Percentiles rank a stretch among this genome's conserved stretches.
Evolutionary conservation across 768 basidiomycete genomes (phyloP).

Genomic region (Obba rivulosa): DNA sequence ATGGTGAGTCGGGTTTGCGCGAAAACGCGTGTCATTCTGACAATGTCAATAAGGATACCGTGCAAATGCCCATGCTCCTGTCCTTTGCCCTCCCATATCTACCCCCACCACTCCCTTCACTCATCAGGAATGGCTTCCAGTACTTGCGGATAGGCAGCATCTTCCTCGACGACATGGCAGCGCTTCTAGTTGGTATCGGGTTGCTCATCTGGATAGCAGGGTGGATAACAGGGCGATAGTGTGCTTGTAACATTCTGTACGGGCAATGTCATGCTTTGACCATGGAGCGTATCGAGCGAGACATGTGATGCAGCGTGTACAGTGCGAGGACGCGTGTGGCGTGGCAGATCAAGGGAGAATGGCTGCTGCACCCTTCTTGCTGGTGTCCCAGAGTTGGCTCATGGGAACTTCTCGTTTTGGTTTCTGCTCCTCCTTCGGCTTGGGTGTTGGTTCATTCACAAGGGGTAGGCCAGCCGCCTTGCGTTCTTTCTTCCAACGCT

Average conservation of each 20-base stretch:
- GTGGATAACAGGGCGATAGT: conserved; percentile 19
- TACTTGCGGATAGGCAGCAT: conserved; percentile 65
- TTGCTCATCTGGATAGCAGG: conserved; percentile 30
- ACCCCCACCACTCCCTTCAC: conserved; percentile 55
- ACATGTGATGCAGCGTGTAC: neutral
- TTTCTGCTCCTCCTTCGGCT: conserved; percentile 5
- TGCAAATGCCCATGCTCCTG: conserved; percentile 55
- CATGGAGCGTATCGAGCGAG: neutral
- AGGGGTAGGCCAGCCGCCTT: conserved; percentile 42
- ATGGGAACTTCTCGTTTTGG: neutral
- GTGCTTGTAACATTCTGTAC: conserved; percentile 1
- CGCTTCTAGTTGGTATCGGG: conserved; percentile 67
- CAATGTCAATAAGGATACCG: conserved; percentile 40
- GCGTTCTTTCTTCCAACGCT: conserved; percentile 45
- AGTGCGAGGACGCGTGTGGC: neutral
- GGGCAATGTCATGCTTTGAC: neutral
- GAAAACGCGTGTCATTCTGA: neutral
- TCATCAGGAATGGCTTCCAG: conserved; percentile 58
- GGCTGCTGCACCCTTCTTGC: conserved; percentile 35
- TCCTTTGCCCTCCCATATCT: conserved; percentile 58
- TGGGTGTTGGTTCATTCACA: conserved; percentile 21
- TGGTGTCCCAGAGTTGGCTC: conserved; percentile 18
- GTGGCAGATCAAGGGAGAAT: conserved; percentile 27
- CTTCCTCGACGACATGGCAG: conserved; percentile 69
- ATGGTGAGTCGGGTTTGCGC: conserved; percentile 41